phyloP scores from a whole-genome alignment of 257 asterid species.

The Linaria vulgaris region DNA sequence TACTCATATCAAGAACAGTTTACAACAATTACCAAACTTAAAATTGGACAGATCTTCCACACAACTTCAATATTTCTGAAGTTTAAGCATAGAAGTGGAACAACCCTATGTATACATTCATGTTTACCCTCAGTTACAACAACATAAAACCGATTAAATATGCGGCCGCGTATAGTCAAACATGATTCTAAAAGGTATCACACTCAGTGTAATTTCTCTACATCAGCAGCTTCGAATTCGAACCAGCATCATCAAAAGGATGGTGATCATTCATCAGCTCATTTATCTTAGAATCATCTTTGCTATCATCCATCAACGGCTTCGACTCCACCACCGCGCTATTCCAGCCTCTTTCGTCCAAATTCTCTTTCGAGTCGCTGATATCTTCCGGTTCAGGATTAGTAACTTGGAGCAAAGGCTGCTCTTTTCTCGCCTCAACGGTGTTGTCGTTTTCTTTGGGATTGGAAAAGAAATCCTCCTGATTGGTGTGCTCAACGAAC shows the following conservation, averaged over 20 bases:
- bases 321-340: constrained; percentile 37
- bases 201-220: constrained; percentile 34
- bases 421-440: constrained; percentile 17
- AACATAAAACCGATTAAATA: neutral
- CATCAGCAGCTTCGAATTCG: constrained; percentile 38
- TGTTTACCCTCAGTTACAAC: neutral
- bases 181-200: constrained; percentile 12
- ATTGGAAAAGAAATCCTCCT: constrained; percentile 29
- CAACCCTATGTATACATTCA: neutral
- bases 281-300: constrained; percentile 18
- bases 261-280: constrained; percentile 38
- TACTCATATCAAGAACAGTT: too few species aligned
- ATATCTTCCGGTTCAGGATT: constrained; percentile 7
- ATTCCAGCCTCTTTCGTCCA: constrained; percentile 27
- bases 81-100: constrained; percentile 3
- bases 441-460: constrained; percentile 12
- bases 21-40: neutral
- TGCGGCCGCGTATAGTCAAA: neutral
- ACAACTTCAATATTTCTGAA: neutral
- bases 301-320: constrained; percentile 42
- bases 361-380: constrained; percentile 45
- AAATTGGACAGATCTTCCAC: neutral
- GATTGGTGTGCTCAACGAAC: constrained; percentile 39
- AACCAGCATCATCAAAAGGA: constrained; percentile 48
- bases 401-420: neutral